These are phyloP conservation scores for Zygosaccharomyces sapae DNA, from an alignment of 1,139 yeast species.

Conservation along the genomic window DNA sequence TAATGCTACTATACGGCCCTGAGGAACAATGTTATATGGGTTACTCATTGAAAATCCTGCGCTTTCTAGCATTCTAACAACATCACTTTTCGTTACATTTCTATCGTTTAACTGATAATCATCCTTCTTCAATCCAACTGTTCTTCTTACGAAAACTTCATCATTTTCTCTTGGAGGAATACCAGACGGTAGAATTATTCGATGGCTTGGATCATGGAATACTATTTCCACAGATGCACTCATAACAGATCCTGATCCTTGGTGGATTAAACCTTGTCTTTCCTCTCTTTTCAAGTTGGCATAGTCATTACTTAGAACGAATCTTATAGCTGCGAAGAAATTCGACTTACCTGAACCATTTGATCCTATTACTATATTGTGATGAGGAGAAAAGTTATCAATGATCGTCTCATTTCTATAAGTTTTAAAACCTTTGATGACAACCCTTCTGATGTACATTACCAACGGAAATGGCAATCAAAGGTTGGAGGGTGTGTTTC, in stretches of 20 bases:
- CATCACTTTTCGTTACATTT: slow-evolving; percentile 74
- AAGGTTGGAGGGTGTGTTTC: too few species aligned
- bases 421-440: slow-evolving; percentile 91
- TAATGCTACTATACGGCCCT: slow-evolving; percentile 79
- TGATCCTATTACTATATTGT: slow-evolving; percentile 89
- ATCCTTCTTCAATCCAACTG: slow-evolving; percentile 89
- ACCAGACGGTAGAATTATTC: slow-evolving; percentile 57
- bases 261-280: slow-evolving; percentile 82
- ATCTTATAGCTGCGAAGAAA: slow-evolving; percentile 91
- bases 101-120: slow-evolving; percentile 77
- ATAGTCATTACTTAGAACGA: slow-evolving; percentile 87
- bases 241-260: slow-evolving; percentile 83
- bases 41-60: slow-evolving; percentile 90
- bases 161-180: slow-evolving; percentile 43
- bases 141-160: slow-evolving; percentile 74
- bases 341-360: slow-evolving; percentile 97
- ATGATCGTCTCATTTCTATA: slow-evolving; percentile 80
- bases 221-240: slow-evolving; percentile 89
- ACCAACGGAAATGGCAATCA: background rate
- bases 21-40: slow-evolving; percentile 96
- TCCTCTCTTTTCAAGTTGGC: slow-evolving; percentile 86
- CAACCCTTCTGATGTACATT: slow-evolving; percentile 48
- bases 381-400: slow-evolving; percentile 71
- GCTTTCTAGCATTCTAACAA: slow-evolving; percentile 78
- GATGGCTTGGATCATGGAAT: slow-evolving; percentile 73